phyloP scores from a whole-genome alignment of 805 yeast genomes.

The Wickerhamia fluorescens region DNA sequence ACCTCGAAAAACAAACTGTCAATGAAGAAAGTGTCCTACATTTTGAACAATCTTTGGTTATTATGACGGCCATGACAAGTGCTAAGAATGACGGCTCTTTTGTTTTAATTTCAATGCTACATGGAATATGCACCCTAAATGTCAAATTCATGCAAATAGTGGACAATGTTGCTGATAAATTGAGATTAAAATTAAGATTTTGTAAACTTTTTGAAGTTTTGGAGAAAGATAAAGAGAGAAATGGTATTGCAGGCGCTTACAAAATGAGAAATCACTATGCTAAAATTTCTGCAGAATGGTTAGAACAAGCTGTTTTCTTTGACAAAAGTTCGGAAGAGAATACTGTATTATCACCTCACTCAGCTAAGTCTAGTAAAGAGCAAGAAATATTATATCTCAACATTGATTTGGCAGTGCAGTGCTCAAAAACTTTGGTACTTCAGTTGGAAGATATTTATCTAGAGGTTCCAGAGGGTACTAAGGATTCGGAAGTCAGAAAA shows the following conservation, averaged over 20 bases:
- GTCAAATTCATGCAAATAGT: conserved; percentile 21
- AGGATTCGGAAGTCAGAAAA: conserved; percentile 45
- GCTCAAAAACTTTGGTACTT: conserved; percentile 50
- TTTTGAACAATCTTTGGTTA: conserved; percentile 43
- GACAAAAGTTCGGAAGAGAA: conserved; percentile 14
- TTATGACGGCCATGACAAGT: conserved; percentile 35
- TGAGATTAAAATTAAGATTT: conserved; percentile 37
- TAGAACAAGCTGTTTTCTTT: conserved; percentile 42
- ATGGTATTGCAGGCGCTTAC: conserved; percentile 39
- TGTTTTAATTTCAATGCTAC: conserved; percentile 23
- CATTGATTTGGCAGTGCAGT: conserved; percentile 58
- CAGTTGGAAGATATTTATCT: conserved; percentile 50
- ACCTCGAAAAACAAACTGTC: conserved; percentile 18
- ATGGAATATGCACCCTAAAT: conserved; percentile 21
- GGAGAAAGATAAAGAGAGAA: conserved; percentile 24
- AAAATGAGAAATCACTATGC: conserved; percentile 42
- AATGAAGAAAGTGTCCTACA: conserved; percentile 28
- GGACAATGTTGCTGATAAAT: conserved; percentile 19
- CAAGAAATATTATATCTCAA: conserved; percentile 42
- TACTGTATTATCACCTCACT: conserved; percentile 1
- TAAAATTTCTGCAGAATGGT: conserved; percentile 44
- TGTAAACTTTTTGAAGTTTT: conserved; percentile 31
- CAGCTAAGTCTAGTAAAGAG: conserved; percentile 9
- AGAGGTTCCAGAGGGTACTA: conserved; percentile 51
- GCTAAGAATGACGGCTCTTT: conserved; percentile 31